Percentiles rank a stretch among this genome's conserved stretches.
Evolutionary conservation across 2,329 filamentous ascomycete species (phyloP).

Genomic region (Cryoendolithus antarcticus): DNA sequence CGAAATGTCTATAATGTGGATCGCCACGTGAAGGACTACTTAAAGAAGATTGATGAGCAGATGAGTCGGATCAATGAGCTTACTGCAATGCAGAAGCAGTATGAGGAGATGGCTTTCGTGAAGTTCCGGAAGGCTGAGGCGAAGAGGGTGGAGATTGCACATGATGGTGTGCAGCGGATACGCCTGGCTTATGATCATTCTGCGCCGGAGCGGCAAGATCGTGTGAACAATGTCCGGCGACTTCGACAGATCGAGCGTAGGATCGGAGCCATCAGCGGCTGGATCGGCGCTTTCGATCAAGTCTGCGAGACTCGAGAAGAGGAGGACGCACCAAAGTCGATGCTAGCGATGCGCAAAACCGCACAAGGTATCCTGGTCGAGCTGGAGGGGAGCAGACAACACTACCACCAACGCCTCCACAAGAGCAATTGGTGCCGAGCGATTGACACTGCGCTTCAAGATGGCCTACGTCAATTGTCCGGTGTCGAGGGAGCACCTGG

Average conservation of each 20-base stretch:
- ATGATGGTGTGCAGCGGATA: conserved; percentile 69
- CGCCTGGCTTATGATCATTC: conserved; percentile 76
- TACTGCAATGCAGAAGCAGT: conserved; percentile 82
- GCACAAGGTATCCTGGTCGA: conserved; percentile 81
- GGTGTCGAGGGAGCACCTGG: conserved; percentile 55
- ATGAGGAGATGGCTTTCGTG: conserved; percentile 64
- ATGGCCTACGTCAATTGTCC: conserved; percentile 67
- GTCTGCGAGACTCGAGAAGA: conserved; percentile 63
- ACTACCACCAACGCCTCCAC: conserved; percentile 73
- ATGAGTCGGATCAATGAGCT: conserved; percentile 94
- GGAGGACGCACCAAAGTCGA: conserved; percentile 52
- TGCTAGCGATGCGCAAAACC: conserved; percentile 70
- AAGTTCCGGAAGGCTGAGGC: conserved; percentile 88
- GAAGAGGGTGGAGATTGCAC: conserved; percentile 63
- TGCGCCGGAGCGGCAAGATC: conserved; percentile 63
- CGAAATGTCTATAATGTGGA: conserved; percentile 98
- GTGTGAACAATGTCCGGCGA: conserved; percentile 66
- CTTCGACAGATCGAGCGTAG: conserved; percentile 71
- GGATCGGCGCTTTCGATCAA: conserved; percentile 83
- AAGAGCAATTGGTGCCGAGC: conserved; percentile 77
- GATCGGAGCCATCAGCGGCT: conserved; percentile 74
- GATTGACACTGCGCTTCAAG: conserved; percentile 76
- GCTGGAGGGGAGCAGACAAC: conserved; percentile 77
- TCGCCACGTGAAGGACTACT: conserved; percentile 94
- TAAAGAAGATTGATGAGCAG: conserved; percentile 98